A percentile compares a stretch with the other conserved stretches of the same genome.
phyloP scores from a whole-genome alignment of 768 basidiomycete species.

The Agrocybe pediades region DNA sequence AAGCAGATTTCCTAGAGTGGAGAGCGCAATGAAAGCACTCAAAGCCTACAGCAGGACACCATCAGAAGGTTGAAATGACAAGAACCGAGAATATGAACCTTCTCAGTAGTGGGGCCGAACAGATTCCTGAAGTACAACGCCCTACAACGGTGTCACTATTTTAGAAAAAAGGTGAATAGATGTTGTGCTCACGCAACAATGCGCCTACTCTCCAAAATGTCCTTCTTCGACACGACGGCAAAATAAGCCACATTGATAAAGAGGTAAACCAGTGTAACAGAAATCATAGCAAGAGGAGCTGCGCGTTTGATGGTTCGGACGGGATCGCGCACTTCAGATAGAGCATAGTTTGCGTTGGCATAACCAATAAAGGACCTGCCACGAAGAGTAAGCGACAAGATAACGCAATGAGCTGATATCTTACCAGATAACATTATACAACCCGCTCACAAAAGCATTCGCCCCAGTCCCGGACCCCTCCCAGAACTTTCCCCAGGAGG shows the following conservation, averaged over 20 bases:
- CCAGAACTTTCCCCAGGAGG: slow-evolving; percentile 61
- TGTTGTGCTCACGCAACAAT: slow-evolving; percentile 61
- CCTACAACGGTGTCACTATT: slow-evolving; percentile 27
- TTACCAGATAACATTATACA: slow-evolving; percentile 75
- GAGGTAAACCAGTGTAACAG: slow-evolving; percentile 62
- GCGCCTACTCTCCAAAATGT: slow-evolving; percentile 63
- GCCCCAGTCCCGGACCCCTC: slow-evolving; percentile 54
- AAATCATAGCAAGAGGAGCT: slow-evolving; percentile 63
- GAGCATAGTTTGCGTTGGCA: slow-evolving; percentile 72
- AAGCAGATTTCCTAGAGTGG: slow-evolving; percentile 65
- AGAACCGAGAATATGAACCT: slow-evolving; percentile 33
- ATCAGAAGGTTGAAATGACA: neutral
- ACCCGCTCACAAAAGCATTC: slow-evolving; percentile 63
- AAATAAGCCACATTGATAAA: slow-evolving; percentile 75
- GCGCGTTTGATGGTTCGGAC: slow-evolving; percentile 72
- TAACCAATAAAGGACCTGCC: slow-evolving; percentile 73
- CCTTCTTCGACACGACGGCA: slow-evolving; percentile 68
- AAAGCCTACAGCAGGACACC: slow-evolving; percentile 42
- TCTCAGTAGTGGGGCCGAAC: slow-evolving; percentile 62
- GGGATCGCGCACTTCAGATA: slow-evolving; percentile 72
- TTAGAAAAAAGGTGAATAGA: neutral
- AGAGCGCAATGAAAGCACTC: slow-evolving; percentile 63
- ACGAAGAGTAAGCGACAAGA: neutral
- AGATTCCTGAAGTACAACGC: slow-evolving; percentile 77
- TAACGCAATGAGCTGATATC: neutral